phyloP scores from a whole-genome alignment of 1,139 yeast species.

The Magnusiomyces sp. region DNA sequence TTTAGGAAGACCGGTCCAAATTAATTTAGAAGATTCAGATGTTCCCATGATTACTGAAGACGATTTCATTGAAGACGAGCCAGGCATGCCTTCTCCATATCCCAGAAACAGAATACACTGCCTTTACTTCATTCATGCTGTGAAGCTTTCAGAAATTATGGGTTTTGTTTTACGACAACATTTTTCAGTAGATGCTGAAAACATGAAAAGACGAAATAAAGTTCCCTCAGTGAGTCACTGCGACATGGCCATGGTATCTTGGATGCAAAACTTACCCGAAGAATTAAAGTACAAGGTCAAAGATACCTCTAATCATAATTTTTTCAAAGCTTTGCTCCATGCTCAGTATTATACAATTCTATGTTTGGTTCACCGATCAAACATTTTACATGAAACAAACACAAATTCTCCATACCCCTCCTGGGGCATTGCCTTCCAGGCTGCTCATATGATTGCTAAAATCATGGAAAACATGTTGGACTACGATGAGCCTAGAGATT shows the following conservation, averaged over 20 bases:
- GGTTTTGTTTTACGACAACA: conserved; percentile 67
- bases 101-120: conserved; percentile 44
- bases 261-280: conserved; percentile 65
- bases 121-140: conserved; percentile 52
- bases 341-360: conserved; percentile 68
- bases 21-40: conserved; percentile 68
- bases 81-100: conserved; percentile 38
- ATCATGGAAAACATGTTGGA: conserved; percentile 53
- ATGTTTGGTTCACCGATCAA: conserved; percentile 64
- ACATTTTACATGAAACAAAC: conserved; percentile 42
- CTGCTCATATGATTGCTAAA: conserved; percentile 70
- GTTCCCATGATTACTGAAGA: conserved; percentile 62
- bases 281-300: conserved; percentile 55
- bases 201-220: conserved; percentile 39
- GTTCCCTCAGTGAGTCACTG: conserved; percentile 59
- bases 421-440: conserved; percentile 81
- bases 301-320: conserved; percentile 43
- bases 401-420: conserved; percentile 58
- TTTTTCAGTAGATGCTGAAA: conserved; percentile 61
- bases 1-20: conserved; percentile 63
- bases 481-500: conserved; percentile 43
- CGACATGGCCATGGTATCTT: conserved; percentile 71
- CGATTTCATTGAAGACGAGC: conserved; percentile 56
- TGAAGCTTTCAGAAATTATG: conserved; percentile 65
- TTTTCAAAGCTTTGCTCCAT: conserved; percentile 55